Evolutionary conservation across 495 filamentous ascomycete genomes (phyloP), one percentile per base, ranked within the genome.

Genomic region (Collariella sp.): DNA sequence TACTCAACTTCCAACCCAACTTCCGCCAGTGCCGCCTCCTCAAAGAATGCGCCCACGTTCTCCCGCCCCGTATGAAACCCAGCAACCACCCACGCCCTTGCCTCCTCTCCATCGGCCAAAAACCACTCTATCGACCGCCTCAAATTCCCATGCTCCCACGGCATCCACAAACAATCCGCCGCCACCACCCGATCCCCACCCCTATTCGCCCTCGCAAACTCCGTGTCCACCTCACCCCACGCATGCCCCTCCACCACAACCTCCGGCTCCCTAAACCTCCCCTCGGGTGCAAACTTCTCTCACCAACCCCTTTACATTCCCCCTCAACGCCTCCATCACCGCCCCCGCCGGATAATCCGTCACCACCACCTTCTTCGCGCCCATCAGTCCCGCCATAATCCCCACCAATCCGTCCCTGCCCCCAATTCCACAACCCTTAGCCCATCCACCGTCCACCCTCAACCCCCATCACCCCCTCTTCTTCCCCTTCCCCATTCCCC

Each of bases 91-190:
- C 83, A 85, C 9, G 85, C 76, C 33, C 77, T 66, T 0, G 83
- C 82, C 1, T 64, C 63, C 0, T 72, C 67, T 3, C 72, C 76
- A 6, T 56, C 58, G 13, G 46, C 54, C 34, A 95, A 76, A 67
- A 95, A 93, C 70, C 83, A 83, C 12, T 72, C 67, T 65, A 95
- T 83, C 9, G 85, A 89, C 19, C 67, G 69, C 38, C 72, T 75
- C 13, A 96, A 79, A 62, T 86, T 87, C 23, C 69, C 72, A 63
- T 95, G 90, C 71, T 93, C 81, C 63, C 71, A 77, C 12, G 73
- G 77, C 85, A 95, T 89, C 90, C 89, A 96, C 54, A 88, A 74
- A 65, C 88, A 94, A 63, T 95, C 90, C 39, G 87, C 86, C 2
- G 83, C 85, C 31, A 94, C 72, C 22, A 95, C 81, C 46, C 84